Evolutionary conservation across 768 basidiomycete genomes (phyloP).

Genomic region (Psilocybe subaeruginosa): DNA sequence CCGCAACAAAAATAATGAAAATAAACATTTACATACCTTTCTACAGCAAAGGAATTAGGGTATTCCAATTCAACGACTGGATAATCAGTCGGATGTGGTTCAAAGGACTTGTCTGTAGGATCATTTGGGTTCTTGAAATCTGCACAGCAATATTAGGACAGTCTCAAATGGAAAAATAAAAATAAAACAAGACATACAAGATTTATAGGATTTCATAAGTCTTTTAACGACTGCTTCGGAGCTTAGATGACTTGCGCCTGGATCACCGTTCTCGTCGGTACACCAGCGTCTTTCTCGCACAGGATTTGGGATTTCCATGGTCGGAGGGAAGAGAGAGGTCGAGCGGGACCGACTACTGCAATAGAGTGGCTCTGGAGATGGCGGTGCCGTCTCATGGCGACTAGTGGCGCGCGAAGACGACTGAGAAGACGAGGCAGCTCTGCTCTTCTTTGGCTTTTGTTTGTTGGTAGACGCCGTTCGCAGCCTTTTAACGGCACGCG

Average conservation of each 20-base stretch:
- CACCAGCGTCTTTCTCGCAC: constrained; percentile 52
- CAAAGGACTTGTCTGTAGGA: constrained; percentile 63
- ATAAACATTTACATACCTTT: constrained; percentile 50
- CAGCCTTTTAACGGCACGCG: constrained; percentile 43
- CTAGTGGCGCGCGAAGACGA: constrained; percentile 46
- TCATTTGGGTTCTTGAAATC: constrained; percentile 75
- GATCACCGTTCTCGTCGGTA: constrained; percentile 50
- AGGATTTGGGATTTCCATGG: constrained; percentile 36
- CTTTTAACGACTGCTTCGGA: constrained; percentile 65
- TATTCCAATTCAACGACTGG: constrained; percentile 80
- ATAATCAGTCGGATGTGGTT: constrained; percentile 59
- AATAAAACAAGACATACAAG: constrained; percentile 41
- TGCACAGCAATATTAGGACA: constrained; percentile 30
- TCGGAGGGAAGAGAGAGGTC: constrained; percentile 51
- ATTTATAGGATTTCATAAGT: constrained; percentile 70
- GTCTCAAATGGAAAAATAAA: background rate
- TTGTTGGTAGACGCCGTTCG: constrained; percentile 30
- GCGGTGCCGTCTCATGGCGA: constrained; percentile 38
- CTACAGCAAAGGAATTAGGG: constrained; percentile 69
- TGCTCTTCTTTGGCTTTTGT: constrained; percentile 28
- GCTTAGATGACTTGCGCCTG: constrained; percentile 56
- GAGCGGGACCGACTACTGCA: constrained; percentile 67
- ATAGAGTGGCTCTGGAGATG: constrained; percentile 61
- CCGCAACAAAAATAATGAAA: background rate
- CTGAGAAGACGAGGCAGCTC: constrained; percentile 35